These are phyloP conservation scores for Marchantia paleacea DNA, from an alignment of 225 moss, liverwort and hornwort species.

Conservation along the genomic window DNA sequence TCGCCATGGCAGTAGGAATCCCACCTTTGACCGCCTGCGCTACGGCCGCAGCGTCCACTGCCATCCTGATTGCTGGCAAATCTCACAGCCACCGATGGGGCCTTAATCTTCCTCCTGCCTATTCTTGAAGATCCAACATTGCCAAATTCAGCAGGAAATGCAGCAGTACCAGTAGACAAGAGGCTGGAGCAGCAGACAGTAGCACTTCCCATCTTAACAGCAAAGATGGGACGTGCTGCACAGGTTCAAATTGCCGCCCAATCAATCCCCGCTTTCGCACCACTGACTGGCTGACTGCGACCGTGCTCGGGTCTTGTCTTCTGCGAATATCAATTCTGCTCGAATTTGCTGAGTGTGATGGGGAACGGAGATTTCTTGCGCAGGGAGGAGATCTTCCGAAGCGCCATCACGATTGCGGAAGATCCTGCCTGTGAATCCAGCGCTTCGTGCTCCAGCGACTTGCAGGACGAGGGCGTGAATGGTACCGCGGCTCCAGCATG, in stretches of 20 bases:
- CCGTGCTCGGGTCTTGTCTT: neutral
- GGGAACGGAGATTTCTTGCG: neutral
- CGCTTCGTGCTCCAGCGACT: too few relatives aligned
- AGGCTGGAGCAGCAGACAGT: conserved; percentile 4
- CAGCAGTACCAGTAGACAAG: neutral
- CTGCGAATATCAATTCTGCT: neutral
- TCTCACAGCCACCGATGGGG: neutral
- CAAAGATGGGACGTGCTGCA: neutral
- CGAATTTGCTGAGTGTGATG: neutral
- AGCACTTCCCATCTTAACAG: conserved; percentile 6
- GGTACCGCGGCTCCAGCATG: conserved; percentile 1
- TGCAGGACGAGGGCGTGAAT: neutral
- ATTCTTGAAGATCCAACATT: neutral
- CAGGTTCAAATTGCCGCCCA: neutral
- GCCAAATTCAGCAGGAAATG: neutral
- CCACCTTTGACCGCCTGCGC: neutral
- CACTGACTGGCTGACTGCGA: neutral
- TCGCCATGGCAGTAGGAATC: neutral
- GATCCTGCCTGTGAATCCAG: neutral
- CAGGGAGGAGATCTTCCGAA: too few relatives aligned
- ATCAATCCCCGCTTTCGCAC: neutral
- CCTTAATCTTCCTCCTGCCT: neutral
- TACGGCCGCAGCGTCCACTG: neutral
- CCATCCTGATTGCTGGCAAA: neutral
- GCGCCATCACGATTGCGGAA: neutral